Percentiles rank a stretch among this genome's conserved stretches.
phyloP scores from a whole-genome alignment of 371 early-diverging fungal genomes.

The Dichotomocladium elegans region DNA sequence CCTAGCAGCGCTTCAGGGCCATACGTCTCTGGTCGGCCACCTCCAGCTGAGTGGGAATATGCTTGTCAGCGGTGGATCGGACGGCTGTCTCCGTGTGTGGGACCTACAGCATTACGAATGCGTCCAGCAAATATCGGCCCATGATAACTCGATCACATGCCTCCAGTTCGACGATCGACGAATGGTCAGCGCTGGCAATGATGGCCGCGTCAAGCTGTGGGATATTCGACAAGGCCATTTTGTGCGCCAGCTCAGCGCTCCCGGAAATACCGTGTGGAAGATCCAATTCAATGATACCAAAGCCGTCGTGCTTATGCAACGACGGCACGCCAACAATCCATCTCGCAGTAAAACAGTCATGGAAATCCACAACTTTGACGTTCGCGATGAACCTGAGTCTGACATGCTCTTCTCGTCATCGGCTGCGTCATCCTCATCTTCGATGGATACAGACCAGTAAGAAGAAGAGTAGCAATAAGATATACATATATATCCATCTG shows the following conservation, averaged over 20 bases:
- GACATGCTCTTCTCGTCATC: neutral
- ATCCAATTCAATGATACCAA: conserved; percentile 61
- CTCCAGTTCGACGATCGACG: conserved; percentile 81
- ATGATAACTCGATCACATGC: conserved; percentile 82
- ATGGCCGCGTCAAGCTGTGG: conserved; percentile 86
- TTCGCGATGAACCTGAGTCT: neutral
- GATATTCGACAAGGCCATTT: conserved; percentile 73
- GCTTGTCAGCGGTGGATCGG: conserved; percentile 83
- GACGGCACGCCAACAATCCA: conserved; percentile 22
- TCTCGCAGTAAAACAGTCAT: conserved; percentile 42
- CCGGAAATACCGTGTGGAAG: conserved; percentile 62
- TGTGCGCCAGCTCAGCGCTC: conserved; percentile 61
- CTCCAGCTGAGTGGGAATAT: conserved; percentile 70
- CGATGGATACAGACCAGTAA: neutral
- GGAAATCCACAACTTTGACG: conserved; percentile 52
- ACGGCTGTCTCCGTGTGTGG: conserved; percentile 89
- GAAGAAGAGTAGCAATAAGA: too few species aligned
- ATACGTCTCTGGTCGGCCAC: conserved; percentile 85
- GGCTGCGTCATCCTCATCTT: neutral
- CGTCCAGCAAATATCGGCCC: conserved; percentile 70
- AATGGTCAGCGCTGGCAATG: conserved; percentile 82
- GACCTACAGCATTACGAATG: conserved; percentile 65
- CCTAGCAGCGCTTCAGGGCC: conserved; percentile 66
- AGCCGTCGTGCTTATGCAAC: conserved; percentile 60
- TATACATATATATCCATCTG: neutral